Conservation (phyloP, 768 basidiomycete species). For the Xanthoconium stramineum region DNA sequence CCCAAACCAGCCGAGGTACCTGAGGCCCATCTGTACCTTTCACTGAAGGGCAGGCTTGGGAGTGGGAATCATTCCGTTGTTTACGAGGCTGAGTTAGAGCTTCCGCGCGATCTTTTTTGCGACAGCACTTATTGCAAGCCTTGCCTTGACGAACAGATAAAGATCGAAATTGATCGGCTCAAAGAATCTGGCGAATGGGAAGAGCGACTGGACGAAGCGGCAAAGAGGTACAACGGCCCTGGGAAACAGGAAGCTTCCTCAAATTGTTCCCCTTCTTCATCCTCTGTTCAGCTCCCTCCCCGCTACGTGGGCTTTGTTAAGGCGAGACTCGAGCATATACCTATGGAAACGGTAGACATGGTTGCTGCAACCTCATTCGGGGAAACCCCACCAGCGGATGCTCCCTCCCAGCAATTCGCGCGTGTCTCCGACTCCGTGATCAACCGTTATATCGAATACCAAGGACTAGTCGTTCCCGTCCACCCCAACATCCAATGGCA, state of each 20-base stretch:
- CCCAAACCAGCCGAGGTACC: conserved; percentile 19
- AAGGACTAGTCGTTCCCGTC: conserved; percentile 1
- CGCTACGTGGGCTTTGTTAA: conserved; percentile 8
- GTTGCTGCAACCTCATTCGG: not conserved
- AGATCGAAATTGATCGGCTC: conserved; percentile 8
- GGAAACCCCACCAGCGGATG: not conserved
- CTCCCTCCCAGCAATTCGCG: not conserved
- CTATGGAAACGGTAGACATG: not conserved
- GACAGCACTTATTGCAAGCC: conserved; percentile 34
- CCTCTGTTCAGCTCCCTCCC: not conserved
- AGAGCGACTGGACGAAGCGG: not conserved
- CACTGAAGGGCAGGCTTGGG: conserved; percentile 35
- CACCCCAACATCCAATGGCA: conserved; percentile 21
- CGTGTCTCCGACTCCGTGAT: not conserved
- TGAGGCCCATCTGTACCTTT: conserved; percentile 50
- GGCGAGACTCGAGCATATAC: not conserved
- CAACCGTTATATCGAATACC: not conserved
- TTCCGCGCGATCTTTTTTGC: conserved; percentile 42
- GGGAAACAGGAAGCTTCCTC: not conserved
- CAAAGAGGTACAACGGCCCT: not conserved
- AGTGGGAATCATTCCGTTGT: conserved; percentile 50
- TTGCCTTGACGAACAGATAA: conserved; percentile 38
- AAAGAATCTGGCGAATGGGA: conserved; percentile 18
- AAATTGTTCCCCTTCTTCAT: not conserved
- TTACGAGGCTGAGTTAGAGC: conserved; percentile 46